Percentiles rank a stretch among this genome's conserved stretches.
These are phyloP conservation scores for Omphalotus guepiniiformis DNA, from an alignment of 768 basidiomycete genomes.

Conservation along the genomic window DNA sequence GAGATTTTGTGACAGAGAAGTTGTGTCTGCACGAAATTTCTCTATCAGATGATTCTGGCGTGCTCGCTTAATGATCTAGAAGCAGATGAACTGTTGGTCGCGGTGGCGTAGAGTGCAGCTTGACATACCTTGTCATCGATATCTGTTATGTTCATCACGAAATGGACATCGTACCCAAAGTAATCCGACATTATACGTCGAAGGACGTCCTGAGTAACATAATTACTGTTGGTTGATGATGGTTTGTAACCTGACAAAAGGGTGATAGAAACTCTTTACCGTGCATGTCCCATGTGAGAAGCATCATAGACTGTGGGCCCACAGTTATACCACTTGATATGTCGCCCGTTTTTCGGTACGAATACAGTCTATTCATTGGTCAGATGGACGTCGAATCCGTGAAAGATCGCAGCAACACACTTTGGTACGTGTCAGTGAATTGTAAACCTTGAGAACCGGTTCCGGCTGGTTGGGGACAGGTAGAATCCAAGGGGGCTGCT, in stretches of 20 bases:
- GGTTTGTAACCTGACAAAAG: slow-evolving; percentile 4
- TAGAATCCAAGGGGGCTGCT: slow-evolving; percentile 58
- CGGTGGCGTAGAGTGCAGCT: slow-evolving; percentile 9
- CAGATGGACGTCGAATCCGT: slow-evolving; percentile 3
- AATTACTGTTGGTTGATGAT: slow-evolving; percentile 59
- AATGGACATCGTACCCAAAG: slow-evolving; percentile 96
- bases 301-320: slow-evolving; percentile 99
- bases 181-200: slow-evolving; percentile 90
- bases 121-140: slow-evolving; percentile 92
- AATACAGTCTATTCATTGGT: slow-evolving; percentile 61
- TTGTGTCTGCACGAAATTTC: slow-evolving; percentile 52
- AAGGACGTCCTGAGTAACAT: slow-evolving; percentile 91
- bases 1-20: slow-evolving; percentile 51
- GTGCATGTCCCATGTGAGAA: slow-evolving; percentile 97
- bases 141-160: slow-evolving; percentile 99
- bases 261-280: slow-evolving; percentile 42
- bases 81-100: slow-evolving; percentile 13
- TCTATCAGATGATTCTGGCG: slow-evolving; percentile 75
- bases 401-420: slow-evolving; percentile 37
- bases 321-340: slow-evolving; percentile 99
- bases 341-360: slow-evolving; percentile 58
- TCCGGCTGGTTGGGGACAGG: slow-evolving; percentile 44
- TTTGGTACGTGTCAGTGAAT: slow-evolving; percentile 90
- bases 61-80: slow-evolving; percentile 88
- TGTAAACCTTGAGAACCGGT: slow-evolving; percentile 80